These are phyloP conservation scores for Alternaria incomplexa DNA, from an alignment of 2,329 filamentous ascomycete genomes.

Conservation along the genomic window DNA sequence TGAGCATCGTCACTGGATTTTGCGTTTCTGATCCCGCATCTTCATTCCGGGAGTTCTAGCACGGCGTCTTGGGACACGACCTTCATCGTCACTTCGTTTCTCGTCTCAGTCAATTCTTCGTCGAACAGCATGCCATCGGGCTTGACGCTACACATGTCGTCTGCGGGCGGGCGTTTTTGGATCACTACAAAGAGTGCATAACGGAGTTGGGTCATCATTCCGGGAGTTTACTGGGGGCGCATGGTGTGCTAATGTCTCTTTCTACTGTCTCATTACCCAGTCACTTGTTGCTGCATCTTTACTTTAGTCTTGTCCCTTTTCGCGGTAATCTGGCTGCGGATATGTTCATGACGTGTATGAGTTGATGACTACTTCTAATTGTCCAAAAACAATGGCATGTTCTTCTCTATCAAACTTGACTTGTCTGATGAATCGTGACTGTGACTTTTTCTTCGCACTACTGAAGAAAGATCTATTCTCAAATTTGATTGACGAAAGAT, in stretches of 20 bases:
- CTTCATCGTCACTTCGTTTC: constrained; percentile 14
- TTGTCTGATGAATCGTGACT: not conserved
- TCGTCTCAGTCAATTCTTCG: constrained; percentile 16
- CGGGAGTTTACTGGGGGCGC: constrained; percentile 22
- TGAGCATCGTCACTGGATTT: constrained; percentile 20
- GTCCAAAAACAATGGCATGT: not conserved
- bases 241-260: constrained; percentile 19
- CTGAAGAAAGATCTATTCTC: not conserved
- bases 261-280: constrained; percentile 10
- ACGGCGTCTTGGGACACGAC: constrained; percentile 9
- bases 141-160: constrained; percentile 21
- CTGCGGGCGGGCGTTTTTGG: constrained; percentile 34
- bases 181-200: constrained; percentile 18
- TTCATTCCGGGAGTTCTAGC: constrained; percentile 14
- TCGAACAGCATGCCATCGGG: constrained; percentile 16
- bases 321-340: constrained; percentile 23
- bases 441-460: not conserved
- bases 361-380: constrained; percentile 32
- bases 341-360: constrained; percentile 34
- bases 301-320: constrained; percentile 29
- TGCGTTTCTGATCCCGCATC: constrained; percentile 9
- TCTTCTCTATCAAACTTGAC: not conserved
- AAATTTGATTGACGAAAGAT: not conserved
- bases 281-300: constrained; percentile 19
- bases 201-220: constrained; percentile 17